These are phyloP conservation scores for Cystobasidium onofrii DNA, from an alignment of 768 basidiomycete species.

Conservation along the genomic window DNA sequence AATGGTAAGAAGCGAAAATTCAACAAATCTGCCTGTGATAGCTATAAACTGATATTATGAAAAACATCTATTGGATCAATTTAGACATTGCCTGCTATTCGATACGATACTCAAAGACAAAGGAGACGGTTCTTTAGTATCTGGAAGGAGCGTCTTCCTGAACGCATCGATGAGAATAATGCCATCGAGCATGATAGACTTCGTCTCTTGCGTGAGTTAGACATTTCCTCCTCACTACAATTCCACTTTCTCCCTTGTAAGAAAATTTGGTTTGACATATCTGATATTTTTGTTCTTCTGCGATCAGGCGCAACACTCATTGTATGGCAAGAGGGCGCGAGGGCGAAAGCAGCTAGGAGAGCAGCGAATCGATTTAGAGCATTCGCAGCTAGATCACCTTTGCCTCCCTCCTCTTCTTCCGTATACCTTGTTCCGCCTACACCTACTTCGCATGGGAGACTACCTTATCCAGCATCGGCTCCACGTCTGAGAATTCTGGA, in stretches of 20 bases:
- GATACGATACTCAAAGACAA: neutral
- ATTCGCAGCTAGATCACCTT: neutral
- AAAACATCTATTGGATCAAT: too few relatives aligned
- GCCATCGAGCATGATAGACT: slow-evolving; percentile 5
- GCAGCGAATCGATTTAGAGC: slow-evolving; percentile 13
- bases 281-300: neutral
- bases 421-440: neutral
- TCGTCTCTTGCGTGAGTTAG: slow-evolving; percentile 17
- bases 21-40: neutral
- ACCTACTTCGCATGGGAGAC: neutral
- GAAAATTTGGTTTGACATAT: neutral
- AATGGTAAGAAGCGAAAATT: neutral
- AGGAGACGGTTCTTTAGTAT: neutral
- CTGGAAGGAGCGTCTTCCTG: slow-evolving; percentile 24
- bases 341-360: neutral
- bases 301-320: slow-evolving; percentile 4
- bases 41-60: too few relatives aligned
- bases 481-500: neutral
- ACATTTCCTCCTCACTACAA: neutral
- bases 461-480: neutral
- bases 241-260: too few relatives aligned
- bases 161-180: neutral
- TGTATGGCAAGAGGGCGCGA: neutral
- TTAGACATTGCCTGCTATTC: slow-evolving; percentile 31
- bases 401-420: neutral